Evolutionary conservation across 2,329 filamentous ascomycete species (phyloP), one percentile per base, ranked within the genome.

Genomic region (Endocalyx cinctus): DNA sequence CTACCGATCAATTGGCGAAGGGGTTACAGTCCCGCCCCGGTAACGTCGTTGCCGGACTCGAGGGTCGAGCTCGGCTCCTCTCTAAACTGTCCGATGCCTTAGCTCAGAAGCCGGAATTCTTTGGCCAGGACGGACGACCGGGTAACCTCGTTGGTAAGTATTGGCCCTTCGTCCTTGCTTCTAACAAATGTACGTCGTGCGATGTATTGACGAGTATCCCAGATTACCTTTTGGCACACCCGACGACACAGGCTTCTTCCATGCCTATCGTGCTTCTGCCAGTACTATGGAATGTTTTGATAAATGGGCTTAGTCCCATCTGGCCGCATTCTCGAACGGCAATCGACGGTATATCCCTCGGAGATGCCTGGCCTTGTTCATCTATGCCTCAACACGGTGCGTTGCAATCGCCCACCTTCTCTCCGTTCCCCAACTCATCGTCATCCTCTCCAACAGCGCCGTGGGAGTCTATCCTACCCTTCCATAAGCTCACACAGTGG

Each of bases 301-400:
- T 94, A 78, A 82, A 87, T 40, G 87, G 87, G 6, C 70, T 97
- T 10, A 76, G 79, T 5, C 75, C 82, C 1, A 94, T 96, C 55
- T 97, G 90, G 90, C 89, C 90, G 0, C 65, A 78, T 1, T 86
- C 85, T 1, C 79, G 89, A 43, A 95, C 89, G 0, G 79, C 83
- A 41, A 82, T 97, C 46, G 86, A 94, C 54, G 87, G 87, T 2
- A 72, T 85, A 17, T 79, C 87, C 0, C 77, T 97, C n/a, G 90
- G 90, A 35, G 90, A 97, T 55, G 89, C 90, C 17, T 97, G 90
- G 90, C 84, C 82, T 0, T 94, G 88, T 62, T 79, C 75, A 11
- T 77, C 80, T 25, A 86, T 96, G 76, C 87, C 87, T 2, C 66
- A 69, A 27, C 55, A 58, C 16, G 37, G 5, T 34, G 43, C 42